Percentiles rank a stretch among this genome's conserved stretches.
These are phyloP conservation scores for Apiospora koreana DNA, from an alignment of 2,329 filamentous ascomycete genomes.

Conservation along the genomic window DNA sequence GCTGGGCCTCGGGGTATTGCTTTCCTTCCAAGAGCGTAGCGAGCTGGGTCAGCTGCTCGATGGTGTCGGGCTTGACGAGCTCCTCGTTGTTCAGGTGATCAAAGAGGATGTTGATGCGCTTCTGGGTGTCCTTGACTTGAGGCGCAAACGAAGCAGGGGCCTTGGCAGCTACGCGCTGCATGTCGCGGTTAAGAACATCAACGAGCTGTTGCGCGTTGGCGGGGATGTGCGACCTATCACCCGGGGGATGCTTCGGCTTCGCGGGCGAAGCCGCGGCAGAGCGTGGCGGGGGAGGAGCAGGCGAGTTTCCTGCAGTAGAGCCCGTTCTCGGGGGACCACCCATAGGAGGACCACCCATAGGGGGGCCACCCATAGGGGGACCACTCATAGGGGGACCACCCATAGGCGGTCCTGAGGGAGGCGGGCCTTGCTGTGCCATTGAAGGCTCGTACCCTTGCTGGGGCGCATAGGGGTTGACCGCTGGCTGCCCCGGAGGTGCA, in stretches of 20 bases:
- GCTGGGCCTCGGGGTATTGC: conserved; percentile 68
- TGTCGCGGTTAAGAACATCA: conserved; percentile 78
- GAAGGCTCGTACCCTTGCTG: conserved; percentile 47
- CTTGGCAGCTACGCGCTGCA: conserved; percentile 83
- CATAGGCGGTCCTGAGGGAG: conserved; percentile 36
- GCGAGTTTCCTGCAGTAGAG: conserved; percentile 30
- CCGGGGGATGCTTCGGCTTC: conserved; percentile 72
- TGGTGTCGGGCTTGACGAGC: conserved; percentile 77
- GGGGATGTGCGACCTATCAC: conserved; percentile 90
- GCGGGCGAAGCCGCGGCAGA: conserved; percentile 49
- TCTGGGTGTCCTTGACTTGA: conserved; percentile 92
- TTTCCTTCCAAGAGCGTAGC: conserved; percentile 66
- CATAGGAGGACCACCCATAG: conserved; percentile 39
- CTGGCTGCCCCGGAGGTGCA: conserved; percentile 46
- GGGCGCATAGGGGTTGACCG: conserved; percentile 63
- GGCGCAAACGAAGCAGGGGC: conserved; percentile 84
- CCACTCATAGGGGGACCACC: conserved; percentile 38
- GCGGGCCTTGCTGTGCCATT: conserved; percentile 38
- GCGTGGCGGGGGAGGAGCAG: conserved; percentile 49
- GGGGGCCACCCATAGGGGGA: conserved; percentile 41
- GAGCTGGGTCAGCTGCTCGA: conserved; percentile 65
- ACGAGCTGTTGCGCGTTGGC: conserved; percentile 73
- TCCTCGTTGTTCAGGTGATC: conserved; percentile 97
- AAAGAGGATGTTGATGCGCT: conserved; percentile 89
- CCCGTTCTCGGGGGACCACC: conserved; percentile 40